A percentile compares a stretch with the other conserved stretches of the same genome.
Evolutionary conservation across 2,329 filamentous ascomycete genomes (phyloP).

Genomic region (Helminthosporium solani): DNA sequence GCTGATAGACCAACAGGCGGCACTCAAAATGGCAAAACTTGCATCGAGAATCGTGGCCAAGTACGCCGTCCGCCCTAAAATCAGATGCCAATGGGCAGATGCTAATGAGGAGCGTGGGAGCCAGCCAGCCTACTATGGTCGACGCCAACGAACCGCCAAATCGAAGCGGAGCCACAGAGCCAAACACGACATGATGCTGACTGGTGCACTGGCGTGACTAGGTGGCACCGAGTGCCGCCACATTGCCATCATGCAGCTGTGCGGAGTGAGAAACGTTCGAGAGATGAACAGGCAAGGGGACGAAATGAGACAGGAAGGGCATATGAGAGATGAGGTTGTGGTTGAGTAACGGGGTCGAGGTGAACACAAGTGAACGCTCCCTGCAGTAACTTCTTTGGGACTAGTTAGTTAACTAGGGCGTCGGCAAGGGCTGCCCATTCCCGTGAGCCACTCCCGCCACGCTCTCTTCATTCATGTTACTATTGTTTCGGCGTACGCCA

Average conservation of each 20-base stretch:
- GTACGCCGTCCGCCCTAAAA: background rate
- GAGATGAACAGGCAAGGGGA: background rate
- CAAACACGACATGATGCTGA: background rate
- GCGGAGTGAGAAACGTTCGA: background rate
- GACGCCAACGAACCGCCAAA: background rate
- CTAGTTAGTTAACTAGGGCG: no score
- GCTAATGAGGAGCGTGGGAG: no score
- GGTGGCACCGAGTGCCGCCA: background rate
- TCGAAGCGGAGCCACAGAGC: background rate
- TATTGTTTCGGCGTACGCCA: no score
- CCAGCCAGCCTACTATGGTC: background rate
- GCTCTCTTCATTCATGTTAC: no score
- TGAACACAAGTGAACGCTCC: no score
- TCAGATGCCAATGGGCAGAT: background rate
- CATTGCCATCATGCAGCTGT: background rate
- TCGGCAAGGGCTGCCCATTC: no score
- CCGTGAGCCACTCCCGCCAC: no score
- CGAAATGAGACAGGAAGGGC: slow-evolving; percentile 4
- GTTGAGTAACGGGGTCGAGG: no score
- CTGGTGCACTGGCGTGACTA: background rate
- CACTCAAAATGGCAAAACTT: background rate
- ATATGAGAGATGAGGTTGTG: no score
- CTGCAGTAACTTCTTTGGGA: no score
- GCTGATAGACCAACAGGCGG: background rate
- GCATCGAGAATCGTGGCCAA: background rate